Evolutionary conservation across 345 rosid genomes (phyloP).

Genomic region (Lenwebbia sp.): DNA sequence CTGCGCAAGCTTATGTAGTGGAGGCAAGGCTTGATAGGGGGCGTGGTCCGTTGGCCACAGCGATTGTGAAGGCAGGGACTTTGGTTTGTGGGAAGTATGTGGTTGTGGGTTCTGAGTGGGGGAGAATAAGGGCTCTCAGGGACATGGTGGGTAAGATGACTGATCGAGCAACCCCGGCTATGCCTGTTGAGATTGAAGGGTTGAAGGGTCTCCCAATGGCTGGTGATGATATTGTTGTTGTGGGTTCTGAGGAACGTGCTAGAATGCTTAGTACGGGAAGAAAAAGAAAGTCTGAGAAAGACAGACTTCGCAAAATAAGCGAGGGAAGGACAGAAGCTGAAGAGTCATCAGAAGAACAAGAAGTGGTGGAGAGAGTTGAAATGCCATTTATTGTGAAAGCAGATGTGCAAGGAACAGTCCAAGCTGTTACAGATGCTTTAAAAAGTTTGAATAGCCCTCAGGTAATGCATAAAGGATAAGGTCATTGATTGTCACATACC

Average conservation of each 20-base stretch:
- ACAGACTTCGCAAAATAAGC: slow-evolving; percentile 52
- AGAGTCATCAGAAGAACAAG: slow-evolving; percentile 38
- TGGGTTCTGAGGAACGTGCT: slow-evolving; percentile 86
- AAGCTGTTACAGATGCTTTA: slow-evolving; percentile 90
- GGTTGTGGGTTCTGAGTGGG: slow-evolving; percentile 89
- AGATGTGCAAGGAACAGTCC: slow-evolving; percentile 96
- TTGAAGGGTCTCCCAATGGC: slow-evolving; percentile 94
- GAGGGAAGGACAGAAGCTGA: slow-evolving; percentile 31
- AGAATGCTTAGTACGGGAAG: slow-evolving; percentile 91
- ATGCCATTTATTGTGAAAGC: slow-evolving; percentile 79
- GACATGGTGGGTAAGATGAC: slow-evolving; percentile 63
- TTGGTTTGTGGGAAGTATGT: slow-evolving; percentile 69
- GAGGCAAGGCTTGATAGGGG: slow-evolving; percentile 98
- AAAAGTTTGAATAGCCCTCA: slow-evolving; percentile 80
- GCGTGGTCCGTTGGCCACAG: slow-evolving; percentile 85
- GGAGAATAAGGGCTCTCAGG: slow-evolving; percentile 75
- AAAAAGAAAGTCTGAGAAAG: slow-evolving; percentile 60
- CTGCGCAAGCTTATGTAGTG: slow-evolving; percentile 95
- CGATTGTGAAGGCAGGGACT: slow-evolving; percentile 83
- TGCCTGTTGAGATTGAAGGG: slow-evolving; percentile 93
- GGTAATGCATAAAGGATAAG: slow-evolving; percentile 24
- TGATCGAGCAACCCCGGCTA: slow-evolving; percentile 66
- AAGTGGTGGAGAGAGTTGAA: slow-evolving; percentile 45
- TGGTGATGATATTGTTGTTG: slow-evolving; percentile 89
- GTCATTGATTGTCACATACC: background rate